Conservation (phyloP, 2,329 filamentous ascomycete genomes). For the Botrytis elliptica region DNA sequence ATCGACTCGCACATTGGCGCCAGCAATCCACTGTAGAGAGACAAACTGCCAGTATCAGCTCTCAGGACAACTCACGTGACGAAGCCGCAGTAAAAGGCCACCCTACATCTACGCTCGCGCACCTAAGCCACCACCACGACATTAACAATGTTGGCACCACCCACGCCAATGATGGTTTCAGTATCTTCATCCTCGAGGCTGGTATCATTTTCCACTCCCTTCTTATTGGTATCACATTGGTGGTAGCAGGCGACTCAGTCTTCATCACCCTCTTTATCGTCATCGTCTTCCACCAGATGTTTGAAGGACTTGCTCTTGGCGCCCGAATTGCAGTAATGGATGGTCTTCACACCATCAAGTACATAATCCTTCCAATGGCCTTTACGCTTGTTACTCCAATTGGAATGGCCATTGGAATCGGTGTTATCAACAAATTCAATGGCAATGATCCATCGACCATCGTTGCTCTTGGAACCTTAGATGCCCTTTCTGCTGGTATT, state of each 20-base stretch:
- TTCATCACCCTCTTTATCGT: conserved; percentile 62
- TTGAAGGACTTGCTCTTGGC: conserved; percentile 73
- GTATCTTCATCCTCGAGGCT: conserved; percentile 57
- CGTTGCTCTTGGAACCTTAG: conserved; percentile 69
- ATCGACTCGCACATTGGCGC: conserved; percentile 62
- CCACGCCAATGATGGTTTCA: not conserved
- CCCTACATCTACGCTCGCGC: not conserved
- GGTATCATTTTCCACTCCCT: conserved; percentile 76
- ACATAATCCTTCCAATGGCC: conserved; percentile 58
- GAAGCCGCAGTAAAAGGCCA: not conserved
- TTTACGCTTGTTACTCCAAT: conserved; percentile 73
- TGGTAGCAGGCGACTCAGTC: conserved; percentile 56
- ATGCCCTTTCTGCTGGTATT: conserved; percentile 73
- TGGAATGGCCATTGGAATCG: conserved; percentile 78
- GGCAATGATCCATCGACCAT: conserved; percentile 68
- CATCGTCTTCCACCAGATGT: conserved; percentile 76
- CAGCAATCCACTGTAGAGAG: not conserved
- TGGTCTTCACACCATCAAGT: conserved; percentile 41
- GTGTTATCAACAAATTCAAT: conserved; percentile 68
- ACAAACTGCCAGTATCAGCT: not conserved
- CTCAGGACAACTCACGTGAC: not conserved
- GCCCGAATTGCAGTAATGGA: conserved; percentile 60
- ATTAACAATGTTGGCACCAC: not conserved
- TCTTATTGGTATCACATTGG: conserved; percentile 51
- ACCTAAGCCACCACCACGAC: not conserved